phyloP scores from a whole-genome alignment of 2,329 filamentous ascomycete genomes.

The Colletotrichum sp. region DNA sequence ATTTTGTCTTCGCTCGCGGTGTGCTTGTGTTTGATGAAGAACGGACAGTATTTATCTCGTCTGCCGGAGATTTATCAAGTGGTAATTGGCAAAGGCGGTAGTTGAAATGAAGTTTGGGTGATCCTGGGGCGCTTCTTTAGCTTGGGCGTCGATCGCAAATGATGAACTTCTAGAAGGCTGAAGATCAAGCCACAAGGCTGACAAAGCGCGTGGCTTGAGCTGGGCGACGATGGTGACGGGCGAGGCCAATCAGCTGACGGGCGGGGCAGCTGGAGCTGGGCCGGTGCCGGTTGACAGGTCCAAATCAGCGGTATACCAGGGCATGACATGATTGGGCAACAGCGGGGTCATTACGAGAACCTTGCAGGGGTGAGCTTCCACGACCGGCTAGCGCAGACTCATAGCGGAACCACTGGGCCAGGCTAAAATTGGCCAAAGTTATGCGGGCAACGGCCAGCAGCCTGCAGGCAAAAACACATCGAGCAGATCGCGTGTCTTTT shows the following conservation, averaged over 20 bases:
- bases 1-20: not conserved
- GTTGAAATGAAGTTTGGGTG: not conserved
- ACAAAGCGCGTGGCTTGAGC: slow-evolving; percentile 13
- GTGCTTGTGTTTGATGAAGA: not conserved
- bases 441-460: not conserved
- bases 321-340: not conserved
- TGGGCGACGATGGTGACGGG: not conserved
- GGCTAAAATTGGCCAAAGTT: slow-evolving; percentile 19
- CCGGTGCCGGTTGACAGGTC: not conserved
- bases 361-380: slow-evolving; percentile 5
- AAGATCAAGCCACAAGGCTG: slow-evolving; percentile 17
- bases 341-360: not conserved
- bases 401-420: not conserved
- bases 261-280: not conserved
- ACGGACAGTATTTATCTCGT: not conserved
- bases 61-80: not conserved
- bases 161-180: slow-evolving; percentile 15
- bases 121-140: not conserved
- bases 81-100: not conserved
- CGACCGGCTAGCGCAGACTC: not conserved
- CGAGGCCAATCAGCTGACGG: slow-evolving; percentile 1
- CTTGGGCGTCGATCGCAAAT: not conserved
- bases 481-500: not conserved
- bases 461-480: not conserved
- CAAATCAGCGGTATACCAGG: not conserved